Conservation (phyloP, 768 basidiomycete genomes). For the Candolleomyces eurysporus region DNA sequence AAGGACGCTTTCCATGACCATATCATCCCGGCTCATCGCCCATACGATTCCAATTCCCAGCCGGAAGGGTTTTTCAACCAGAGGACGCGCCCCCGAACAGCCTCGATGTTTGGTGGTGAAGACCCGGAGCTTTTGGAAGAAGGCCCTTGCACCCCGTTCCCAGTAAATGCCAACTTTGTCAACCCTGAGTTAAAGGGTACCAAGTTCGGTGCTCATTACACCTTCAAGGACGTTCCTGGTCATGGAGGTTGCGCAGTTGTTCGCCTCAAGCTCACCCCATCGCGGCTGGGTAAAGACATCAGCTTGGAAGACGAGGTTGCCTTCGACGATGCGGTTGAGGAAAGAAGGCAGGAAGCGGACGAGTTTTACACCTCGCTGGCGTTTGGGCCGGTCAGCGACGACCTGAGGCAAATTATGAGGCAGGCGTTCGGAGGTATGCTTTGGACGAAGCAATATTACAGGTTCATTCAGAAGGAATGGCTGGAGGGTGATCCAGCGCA, state of each 20-base stretch:
- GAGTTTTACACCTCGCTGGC: conserved; percentile 86
- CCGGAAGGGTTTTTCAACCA: conserved; percentile 45
- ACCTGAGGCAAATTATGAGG: conserved; percentile 93
- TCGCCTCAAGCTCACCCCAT: conserved; percentile 86
- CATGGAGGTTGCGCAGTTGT: conserved; percentile 94
- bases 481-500: conserved; percentile 93
- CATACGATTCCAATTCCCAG: conserved; percentile 43
- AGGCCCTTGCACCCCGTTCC: conserved; percentile 62
- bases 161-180: conserved; percentile 57
- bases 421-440: conserved; percentile 97
- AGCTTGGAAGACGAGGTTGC: conserved; percentile 81
- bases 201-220: conserved; percentile 91
- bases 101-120: conserved; percentile 41
- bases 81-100: conserved; percentile 49
- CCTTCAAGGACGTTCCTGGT: conserved; percentile 82
- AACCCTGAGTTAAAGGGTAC: conserved; percentile 88
- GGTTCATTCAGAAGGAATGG: conserved; percentile 97
- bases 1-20: conserved; percentile 99
- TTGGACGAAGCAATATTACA: conserved; percentile 98
- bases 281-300: conserved; percentile 69
- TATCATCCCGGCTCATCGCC: conserved; percentile 85
- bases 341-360: conserved; percentile 89
- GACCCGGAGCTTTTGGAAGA: conserved; percentile 41
- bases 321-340: conserved; percentile 89
- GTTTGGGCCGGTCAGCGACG: conserved; percentile 84